A percentile compares a stretch with the other conserved stretches of the same genome.
These are phyloP conservation scores for Pinus taeda DNA, from an alignment of 75 land plant species.

Conservation along the genomic window DNA sequence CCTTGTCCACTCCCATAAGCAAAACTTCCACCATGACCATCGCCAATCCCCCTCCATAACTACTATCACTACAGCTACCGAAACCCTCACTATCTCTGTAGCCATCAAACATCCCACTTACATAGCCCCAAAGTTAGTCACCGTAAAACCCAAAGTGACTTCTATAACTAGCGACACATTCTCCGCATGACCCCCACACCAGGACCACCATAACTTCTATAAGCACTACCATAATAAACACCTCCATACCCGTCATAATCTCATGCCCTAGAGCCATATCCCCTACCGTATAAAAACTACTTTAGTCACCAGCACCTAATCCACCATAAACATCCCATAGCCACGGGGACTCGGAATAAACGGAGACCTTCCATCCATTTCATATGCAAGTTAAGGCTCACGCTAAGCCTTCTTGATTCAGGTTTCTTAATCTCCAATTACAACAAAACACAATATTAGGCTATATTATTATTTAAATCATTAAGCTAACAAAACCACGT, in stretches of 20 bases:
- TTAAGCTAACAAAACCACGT: conserved; percentile 12
- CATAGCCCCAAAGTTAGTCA: conserved; percentile 53
- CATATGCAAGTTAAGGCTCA: conserved; percentile 53
- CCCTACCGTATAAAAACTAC: conserved; percentile 50
- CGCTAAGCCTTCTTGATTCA: conserved; percentile 81
- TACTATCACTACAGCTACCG: conserved; percentile 50
- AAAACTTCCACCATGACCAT: conserved; percentile 56
- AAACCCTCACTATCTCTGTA: conserved; percentile 43
- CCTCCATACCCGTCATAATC: conserved; percentile 54
- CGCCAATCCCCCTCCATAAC: conserved; percentile 47
- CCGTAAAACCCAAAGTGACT: conserved; percentile 74
- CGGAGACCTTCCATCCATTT: conserved; percentile 53
- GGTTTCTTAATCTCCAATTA: conserved; percentile 99
- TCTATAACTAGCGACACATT: conserved; percentile 53
- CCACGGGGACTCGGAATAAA: conserved; percentile 23
- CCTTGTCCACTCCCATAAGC: conserved; percentile 51
- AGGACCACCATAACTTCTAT: conserved; percentile 50
- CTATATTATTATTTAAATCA: conserved; percentile 34
- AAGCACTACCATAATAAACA: conserved; percentile 53
- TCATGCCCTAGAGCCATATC: conserved; percentile 55
- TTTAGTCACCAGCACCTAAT: conserved; percentile 40
- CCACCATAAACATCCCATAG: conserved; percentile 60
- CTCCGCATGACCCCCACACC: conserved; percentile 73
- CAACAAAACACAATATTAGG: conserved; percentile 52
- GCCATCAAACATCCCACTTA: conserved; percentile 31